These are phyloP conservation scores for Chondrus crispus DNA, from an alignment of 23 red algal species.

Conservation along the genomic window DNA sequence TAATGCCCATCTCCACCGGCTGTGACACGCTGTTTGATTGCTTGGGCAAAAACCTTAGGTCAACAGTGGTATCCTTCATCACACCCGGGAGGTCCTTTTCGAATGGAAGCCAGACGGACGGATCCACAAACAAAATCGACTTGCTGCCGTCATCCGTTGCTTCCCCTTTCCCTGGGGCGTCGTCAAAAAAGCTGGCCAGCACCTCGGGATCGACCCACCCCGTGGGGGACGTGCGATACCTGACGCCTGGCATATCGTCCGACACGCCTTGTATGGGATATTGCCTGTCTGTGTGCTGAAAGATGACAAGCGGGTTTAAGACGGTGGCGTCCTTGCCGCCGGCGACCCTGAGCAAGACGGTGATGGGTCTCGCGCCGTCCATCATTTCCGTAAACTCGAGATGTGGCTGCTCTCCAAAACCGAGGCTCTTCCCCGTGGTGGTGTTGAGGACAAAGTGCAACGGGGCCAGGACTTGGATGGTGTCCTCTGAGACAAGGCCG, in stretches of 20 bases:
- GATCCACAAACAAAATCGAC: neutral
- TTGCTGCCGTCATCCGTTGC: neutral
- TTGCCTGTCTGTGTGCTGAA: neutral
- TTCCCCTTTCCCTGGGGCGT: too few species aligned
- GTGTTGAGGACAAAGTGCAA: neutral
- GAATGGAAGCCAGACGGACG: neutral
- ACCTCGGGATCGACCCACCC: constrained; percentile 1
- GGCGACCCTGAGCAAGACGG: neutral
- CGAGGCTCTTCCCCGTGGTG: neutral
- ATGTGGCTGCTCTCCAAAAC: neutral
- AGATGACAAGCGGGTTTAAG: neutral
- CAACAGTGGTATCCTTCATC: neutral
- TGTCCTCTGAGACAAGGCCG: neutral
- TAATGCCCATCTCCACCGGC: neutral
- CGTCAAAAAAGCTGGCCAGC: neutral
- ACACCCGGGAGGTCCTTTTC: neutral
- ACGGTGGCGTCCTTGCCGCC: neutral
- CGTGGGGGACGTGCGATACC: neutral
- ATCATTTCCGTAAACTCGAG: neutral
- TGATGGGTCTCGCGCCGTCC: neutral
- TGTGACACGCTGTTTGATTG: neutral
- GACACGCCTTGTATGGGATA: constrained; percentile 14
- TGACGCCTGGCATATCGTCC: neutral
- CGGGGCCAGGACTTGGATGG: neutral
- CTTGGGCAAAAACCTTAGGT: neutral